phyloP scores from a whole-genome alignment of 441 rosid genomes.

The Omphalea diandra region DNA sequence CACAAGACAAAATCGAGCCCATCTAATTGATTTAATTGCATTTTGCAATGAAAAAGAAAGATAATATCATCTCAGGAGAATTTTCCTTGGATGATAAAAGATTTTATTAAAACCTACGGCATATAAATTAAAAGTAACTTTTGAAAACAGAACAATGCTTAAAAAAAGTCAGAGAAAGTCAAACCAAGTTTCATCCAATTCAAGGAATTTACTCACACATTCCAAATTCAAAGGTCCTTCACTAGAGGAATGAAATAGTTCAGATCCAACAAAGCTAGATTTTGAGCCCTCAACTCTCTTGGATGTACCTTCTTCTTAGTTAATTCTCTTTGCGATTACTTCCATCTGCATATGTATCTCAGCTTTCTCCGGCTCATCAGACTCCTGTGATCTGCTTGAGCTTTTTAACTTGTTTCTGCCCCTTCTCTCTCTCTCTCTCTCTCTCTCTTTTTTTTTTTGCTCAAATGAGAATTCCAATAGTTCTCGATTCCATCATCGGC shows the following conservation, averaged over 20 bases:
- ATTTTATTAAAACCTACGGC: no score
- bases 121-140: background rate
- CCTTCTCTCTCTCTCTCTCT: constrained; percentile 31
- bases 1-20: no score
- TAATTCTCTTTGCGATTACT: constrained; percentile 8
- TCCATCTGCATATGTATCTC: constrained; percentile 6
- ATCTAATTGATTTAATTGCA: no score
- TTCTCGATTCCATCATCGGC: constrained; percentile 62
- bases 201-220: constrained; percentile 41
- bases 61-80: no score
- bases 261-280: constrained; percentile 31
- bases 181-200: constrained; percentile 36
- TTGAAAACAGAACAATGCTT: background rate
- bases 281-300: constrained; percentile 7
- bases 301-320: constrained; percentile 18
- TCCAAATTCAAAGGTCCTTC: constrained; percentile 41
- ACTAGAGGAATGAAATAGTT: constrained; percentile 52
- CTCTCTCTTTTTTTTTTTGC: constrained; percentile 41
- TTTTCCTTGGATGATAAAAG: no score
- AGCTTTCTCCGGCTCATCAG: constrained; percentile 5
- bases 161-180: constrained; percentile 16
- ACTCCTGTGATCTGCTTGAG: constrained; percentile 11
- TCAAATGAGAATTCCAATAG: constrained; percentile 66
- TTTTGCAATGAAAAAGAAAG: no score
- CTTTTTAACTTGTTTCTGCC: constrained; percentile 12